Conservation (phyloP, 805 yeast species). For the Candida silvicultrix region DNA sequence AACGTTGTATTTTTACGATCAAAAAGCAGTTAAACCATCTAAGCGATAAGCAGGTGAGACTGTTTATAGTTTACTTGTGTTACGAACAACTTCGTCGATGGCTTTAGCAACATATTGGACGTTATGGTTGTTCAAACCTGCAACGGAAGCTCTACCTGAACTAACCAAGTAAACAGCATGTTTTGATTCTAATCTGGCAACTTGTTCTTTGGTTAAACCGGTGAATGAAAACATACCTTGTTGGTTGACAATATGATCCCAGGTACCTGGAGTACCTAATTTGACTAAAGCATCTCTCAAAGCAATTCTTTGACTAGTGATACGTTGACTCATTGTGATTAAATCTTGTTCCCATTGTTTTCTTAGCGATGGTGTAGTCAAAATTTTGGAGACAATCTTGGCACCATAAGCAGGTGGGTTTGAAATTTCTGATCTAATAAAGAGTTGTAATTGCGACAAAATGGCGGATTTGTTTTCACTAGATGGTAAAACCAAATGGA, state of each 20-base stretch:
- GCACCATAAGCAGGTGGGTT: conserved; percentile 97
- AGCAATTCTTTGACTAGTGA: conserved; percentile 67
- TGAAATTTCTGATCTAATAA: conserved; percentile 81
- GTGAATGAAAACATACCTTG: conserved; percentile 97
- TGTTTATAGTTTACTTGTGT: conserved; percentile 13
- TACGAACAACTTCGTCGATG: conserved; percentile 67
- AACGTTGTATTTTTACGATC: too few relatives aligned
- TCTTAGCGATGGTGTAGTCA: conserved; percentile 60
- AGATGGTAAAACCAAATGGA: conserved; percentile 61
- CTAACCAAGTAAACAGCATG: conserved; percentile 79
- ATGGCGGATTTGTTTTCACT: conserved; percentile 48
- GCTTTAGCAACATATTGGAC: conserved; percentile 75
- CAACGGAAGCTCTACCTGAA: conserved; percentile 89
- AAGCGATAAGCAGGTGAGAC: too few relatives aligned
- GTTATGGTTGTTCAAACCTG: conserved; percentile 81
- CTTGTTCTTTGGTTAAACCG: conserved; percentile 75
- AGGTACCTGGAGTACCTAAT: conserved; percentile 77
- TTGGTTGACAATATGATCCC: conserved; percentile 89
- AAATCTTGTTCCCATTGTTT: conserved; percentile 82
- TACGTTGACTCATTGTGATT: conserved; percentile 81
- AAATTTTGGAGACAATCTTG: conserved; percentile 73
- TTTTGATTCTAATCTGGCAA: conserved; percentile 62
- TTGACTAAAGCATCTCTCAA: conserved; percentile 54
- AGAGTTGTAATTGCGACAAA: conserved; percentile 65
- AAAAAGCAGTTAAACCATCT: not conserved